Evolutionary conservation across 1,139 yeast genomes (phyloP).

Genomic region (Blastobotrys capitulatus): DNA sequence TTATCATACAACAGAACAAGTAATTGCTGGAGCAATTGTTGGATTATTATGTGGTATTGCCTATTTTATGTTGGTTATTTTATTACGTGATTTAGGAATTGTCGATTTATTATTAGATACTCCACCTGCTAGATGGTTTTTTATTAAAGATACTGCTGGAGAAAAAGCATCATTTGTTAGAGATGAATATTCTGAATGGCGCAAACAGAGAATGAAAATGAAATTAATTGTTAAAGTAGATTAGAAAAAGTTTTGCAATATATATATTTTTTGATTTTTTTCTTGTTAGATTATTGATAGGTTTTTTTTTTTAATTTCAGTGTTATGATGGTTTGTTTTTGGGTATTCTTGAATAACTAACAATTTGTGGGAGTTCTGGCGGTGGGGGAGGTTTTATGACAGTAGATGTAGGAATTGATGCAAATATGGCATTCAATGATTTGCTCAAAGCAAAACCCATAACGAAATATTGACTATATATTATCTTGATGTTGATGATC

Average conservation of each 20-base stretch:
- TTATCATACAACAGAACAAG: slow-evolving; percentile 74
- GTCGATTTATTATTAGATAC: slow-evolving; percentile 32
- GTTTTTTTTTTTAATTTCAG: no score
- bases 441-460: no score
- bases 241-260: slow-evolving; percentile 12
- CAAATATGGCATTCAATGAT: no score
- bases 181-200: slow-evolving; percentile 33
- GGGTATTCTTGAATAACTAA: neutral
- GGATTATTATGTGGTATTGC: slow-evolving; percentile 56
- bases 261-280: neutral
- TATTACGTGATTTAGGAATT: slow-evolving; percentile 36
- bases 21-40: slow-evolving; percentile 59
- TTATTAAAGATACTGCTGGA: slow-evolving; percentile 36
- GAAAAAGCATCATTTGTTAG: slow-evolving; percentile 30
- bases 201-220: slow-evolving; percentile 27
- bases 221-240: slow-evolving; percentile 28
- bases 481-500: no score
- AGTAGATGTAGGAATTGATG: no score
- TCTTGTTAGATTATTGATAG: no score
- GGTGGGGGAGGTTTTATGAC: no score
- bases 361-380: no score
- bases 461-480: no score
- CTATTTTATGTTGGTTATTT: slow-evolving; percentile 51
- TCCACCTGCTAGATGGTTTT: slow-evolving; percentile 31
- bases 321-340: slow-evolving; percentile 6